Conservation (phyloP, 306 rosid genomes). For the Quercus variabilis region DNA sequence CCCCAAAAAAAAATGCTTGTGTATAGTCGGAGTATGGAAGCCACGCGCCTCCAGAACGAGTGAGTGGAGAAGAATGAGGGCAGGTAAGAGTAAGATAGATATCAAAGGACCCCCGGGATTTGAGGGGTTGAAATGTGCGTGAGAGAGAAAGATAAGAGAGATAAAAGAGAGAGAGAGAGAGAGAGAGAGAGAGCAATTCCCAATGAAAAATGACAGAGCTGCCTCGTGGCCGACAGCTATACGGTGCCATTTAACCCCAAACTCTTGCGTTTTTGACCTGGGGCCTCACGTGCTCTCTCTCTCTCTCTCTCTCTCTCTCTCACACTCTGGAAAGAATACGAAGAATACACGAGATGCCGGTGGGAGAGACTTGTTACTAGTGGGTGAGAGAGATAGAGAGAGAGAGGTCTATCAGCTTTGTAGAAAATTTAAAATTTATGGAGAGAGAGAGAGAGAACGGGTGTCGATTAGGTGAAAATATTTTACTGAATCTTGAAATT, state of each 20-base stretch:
- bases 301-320: not conserved
- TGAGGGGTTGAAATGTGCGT: slow-evolving; percentile 26
- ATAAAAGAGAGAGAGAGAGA: not conserved
- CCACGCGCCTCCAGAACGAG: slow-evolving; percentile 8
- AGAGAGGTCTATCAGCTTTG: not conserved
- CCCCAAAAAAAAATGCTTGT: not conserved
- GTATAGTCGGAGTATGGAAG: not conserved
- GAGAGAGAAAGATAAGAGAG: not conserved
- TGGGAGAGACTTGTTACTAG: too few species aligned
- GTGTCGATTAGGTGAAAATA: fast-evolving
- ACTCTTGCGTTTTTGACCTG: slow-evolving; percentile 11
- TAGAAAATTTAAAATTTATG: too few species aligned
- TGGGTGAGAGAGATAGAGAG: not conserved
- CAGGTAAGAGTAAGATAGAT: not conserved
- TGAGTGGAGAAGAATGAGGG: not conserved
- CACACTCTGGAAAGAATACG: too few species aligned
- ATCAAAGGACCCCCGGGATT: slow-evolving; percentile 35
- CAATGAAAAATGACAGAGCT: slow-evolving; percentile 21
- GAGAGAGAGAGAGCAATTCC: slow-evolving; percentile 20
- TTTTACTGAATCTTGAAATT: too few species aligned
- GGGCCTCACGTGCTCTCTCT: slow-evolving; percentile 40
- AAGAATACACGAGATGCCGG: too few species aligned
- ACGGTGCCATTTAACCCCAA: slow-evolving; percentile 26
- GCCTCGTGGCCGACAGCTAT: slow-evolving; percentile 60
- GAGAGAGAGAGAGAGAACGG: too few species aligned